A percentile compares a stretch with the other conserved stretches of the same genome.
These are phyloP conservation scores for Nitzschia sp. DNA, from an alignment of 108 stramenopile species.

Conservation along the genomic window DNA sequence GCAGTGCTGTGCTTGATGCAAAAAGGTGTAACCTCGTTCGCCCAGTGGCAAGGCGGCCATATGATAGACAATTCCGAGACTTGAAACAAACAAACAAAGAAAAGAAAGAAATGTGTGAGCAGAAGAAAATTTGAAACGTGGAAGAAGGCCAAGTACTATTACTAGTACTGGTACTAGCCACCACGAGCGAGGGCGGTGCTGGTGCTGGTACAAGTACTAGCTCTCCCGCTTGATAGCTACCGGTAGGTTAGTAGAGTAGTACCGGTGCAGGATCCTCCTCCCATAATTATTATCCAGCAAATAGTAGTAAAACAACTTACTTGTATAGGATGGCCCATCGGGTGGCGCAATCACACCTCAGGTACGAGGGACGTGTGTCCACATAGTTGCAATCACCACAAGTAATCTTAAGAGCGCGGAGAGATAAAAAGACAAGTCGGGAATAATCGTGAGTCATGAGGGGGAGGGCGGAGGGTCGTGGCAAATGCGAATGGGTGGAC, in stretches of 20 bases:
- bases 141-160: not conserved
- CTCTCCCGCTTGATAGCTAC: too few species aligned
- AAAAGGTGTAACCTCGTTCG: not conserved
- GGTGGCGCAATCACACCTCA: not conserved
- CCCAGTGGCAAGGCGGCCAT: not conserved
- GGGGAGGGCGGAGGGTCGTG: too few species aligned
- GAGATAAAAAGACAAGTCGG: slow-evolving; percentile 2
- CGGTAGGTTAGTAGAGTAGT: too few species aligned
- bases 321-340: not conserved
- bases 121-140: not conserved
- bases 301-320: not conserved
- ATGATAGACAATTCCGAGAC: not conserved
- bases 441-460: slow-evolving; percentile 8
- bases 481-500: not conserved
- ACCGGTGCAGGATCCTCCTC: not conserved
- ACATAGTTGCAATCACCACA: not conserved
- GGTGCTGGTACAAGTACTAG: too few species aligned
- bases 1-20: not conserved
- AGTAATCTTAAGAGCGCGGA: not conserved
- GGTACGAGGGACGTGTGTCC: not conserved
- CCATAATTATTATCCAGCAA: not conserved
- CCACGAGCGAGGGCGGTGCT: too few species aligned
- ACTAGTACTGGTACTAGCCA: too few species aligned
- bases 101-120: not conserved
- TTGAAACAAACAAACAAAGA: not conserved